These are phyloP conservation scores for Clonostachys byssicola DNA, from an alignment of 2,329 filamentous ascomycete species.

Conservation along the genomic window DNA sequence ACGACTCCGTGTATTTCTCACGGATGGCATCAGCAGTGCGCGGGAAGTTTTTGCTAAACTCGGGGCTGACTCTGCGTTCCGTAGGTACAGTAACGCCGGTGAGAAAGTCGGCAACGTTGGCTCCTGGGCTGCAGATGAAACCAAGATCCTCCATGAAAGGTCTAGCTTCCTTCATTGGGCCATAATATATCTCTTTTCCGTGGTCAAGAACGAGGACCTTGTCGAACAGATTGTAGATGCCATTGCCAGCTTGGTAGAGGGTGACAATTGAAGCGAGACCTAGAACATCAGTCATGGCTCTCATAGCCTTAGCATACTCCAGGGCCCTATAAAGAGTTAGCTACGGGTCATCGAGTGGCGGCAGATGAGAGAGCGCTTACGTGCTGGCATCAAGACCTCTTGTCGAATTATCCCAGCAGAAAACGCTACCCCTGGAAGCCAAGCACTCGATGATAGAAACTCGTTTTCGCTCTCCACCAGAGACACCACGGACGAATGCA, in stretches of 20 bases:
- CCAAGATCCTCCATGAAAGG: constrained; percentile 63
- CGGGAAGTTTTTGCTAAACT: constrained; percentile 34
- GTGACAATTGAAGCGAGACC: constrained; percentile 59
- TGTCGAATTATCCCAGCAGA: constrained; percentile 66
- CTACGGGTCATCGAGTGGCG: background rate
- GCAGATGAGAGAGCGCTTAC: constrained; percentile 15
- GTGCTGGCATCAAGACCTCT: constrained; percentile 63
- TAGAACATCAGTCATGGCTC: constrained; percentile 59
- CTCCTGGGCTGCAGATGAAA: constrained; percentile 56
- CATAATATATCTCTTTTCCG: constrained; percentile 63
- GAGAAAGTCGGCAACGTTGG: constrained; percentile 62
- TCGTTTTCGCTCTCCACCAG: constrained; percentile 65
- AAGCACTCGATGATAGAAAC: constrained; percentile 65
- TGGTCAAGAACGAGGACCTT: constrained; percentile 66
- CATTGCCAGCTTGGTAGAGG: constrained; percentile 67
- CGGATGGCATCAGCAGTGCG: constrained; percentile 38
- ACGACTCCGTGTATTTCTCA: constrained; percentile 44
- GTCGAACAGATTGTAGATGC: constrained; percentile 66
- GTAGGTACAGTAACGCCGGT: constrained; percentile 62
- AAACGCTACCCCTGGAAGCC: constrained; percentile 52
- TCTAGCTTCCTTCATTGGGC: constrained; percentile 50
- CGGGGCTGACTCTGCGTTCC: constrained; percentile 56
- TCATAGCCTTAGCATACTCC: constrained; percentile 55
- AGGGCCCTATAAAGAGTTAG: constrained; percentile 30
- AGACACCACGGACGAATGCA: constrained; percentile 61